Evolutionary conservation across 129 eudicot genomes (phyloP), one percentile per base, ranked within the genome.

Genomic region (Deinandra increscens): DNA sequence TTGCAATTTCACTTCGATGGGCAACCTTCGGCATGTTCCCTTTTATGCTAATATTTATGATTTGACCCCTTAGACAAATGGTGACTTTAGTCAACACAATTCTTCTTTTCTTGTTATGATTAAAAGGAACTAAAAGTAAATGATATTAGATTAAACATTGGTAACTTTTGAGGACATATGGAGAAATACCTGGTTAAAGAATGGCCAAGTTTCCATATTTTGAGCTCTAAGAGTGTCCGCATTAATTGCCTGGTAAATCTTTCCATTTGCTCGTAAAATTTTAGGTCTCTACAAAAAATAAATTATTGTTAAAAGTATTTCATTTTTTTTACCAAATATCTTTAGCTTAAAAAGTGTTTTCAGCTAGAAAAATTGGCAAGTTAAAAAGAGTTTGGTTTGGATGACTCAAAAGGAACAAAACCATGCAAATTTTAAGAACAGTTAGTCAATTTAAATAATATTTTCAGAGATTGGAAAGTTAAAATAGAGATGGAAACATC

Each of bases 191-290:
- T 91, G 98, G 82, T 91, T 91, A 78, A 86, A 88, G 75, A 84
- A 91, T 4, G 98, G 96, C 78, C 81, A 73, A 19, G 96, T 80
- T 82, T 91, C 96, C 95, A 88, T 86, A 67, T 91, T 88, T 68
- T 91, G 96, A 71, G 97, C 96, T 73, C 97, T 84, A 7, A 88
- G 94, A 36, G 78, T 82, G 61, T 91, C 98, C 55, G 77, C 80
- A 74, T 88, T 91, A 62, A 91, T 91, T 15, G 85, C 96, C 80
- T 91, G 98, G 75, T 78, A 91, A 76, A 76, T 76, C 69, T 91
- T 91, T 36, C 77, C 74, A 67, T 80, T 79, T 26, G 96, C 84
- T 77, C 96, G 76, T 45, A 88, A 41, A 18, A 91, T 19, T 72
- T 91, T 88, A 13, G 98, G 96, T 72, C 98, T 88, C 96, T 88